phyloP scores from a whole-genome alignment of 805 yeast species.

The Ogataea chonburiensis region DNA sequence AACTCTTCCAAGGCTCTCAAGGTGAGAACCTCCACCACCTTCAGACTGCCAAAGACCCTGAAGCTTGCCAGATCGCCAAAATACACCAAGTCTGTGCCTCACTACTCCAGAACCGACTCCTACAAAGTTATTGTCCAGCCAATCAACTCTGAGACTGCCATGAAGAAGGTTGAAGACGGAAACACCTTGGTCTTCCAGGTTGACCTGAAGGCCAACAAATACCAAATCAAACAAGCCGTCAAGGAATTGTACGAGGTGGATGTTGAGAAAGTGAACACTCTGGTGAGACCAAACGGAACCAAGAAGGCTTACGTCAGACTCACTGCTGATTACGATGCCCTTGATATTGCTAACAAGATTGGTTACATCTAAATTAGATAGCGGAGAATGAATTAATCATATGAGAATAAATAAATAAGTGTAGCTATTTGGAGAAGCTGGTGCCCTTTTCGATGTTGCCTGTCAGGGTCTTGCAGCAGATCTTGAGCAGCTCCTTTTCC shows the following conservation, averaged over 20 bases:
- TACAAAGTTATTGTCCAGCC: conserved; percentile 93
- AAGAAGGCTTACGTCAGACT: conserved; percentile 99
- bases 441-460: conserved; percentile 61
- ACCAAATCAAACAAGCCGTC: conserved; percentile 97
- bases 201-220: conserved; percentile 94
- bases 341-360: conserved; percentile 99
- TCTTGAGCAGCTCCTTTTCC: conserved; percentile 55
- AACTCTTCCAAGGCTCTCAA: conserved; percentile 86
- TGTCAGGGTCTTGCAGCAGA: conserved; percentile 53
- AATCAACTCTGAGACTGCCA: conserved; percentile 97
- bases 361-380: conserved; percentile 81
- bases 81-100: conserved; percentile 96
- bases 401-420: conserved; percentile 17
- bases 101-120: conserved; percentile 94
- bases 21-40: conserved; percentile 92
- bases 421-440: conserved; percentile 19
- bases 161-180: conserved; percentile 99
- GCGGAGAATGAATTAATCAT: conserved; percentile 15
- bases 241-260: conserved; percentile 98
- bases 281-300: conserved; percentile 98
- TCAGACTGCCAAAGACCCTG: conserved; percentile 97
- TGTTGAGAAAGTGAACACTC: conserved; percentile 89
- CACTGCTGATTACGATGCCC: conserved; percentile 98
- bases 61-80: conserved; percentile 91
- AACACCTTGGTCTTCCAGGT: conserved; percentile 99